These are phyloP conservation scores for Coleophoma cylindrospora DNA, from an alignment of 2,329 filamentous ascomycete genomes.

Conservation along the genomic window DNA sequence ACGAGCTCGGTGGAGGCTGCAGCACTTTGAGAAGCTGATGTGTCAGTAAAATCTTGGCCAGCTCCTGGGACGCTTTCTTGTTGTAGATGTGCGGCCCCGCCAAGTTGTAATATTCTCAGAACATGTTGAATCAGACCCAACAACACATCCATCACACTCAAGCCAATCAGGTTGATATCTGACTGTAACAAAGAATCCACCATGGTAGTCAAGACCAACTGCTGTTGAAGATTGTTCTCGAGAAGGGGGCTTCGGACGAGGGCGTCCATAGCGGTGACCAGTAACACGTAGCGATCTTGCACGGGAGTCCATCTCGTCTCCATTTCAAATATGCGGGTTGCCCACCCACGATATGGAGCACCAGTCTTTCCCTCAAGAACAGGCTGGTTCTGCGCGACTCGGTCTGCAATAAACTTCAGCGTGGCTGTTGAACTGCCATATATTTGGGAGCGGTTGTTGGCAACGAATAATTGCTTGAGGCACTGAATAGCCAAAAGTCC, in stretches of 20 bases:
- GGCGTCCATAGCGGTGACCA: conserved; percentile 75
- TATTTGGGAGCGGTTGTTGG: conserved; percentile 77
- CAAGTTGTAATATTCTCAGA: conserved; percentile 67
- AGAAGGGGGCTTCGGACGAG: conserved; percentile 63
- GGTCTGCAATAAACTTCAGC: conserved; percentile 67
- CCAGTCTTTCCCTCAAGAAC: conserved; percentile 40
- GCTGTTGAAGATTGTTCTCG: conserved; percentile 67
- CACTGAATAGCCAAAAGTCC: conserved; percentile 80
- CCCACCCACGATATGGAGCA: conserved; percentile 62
- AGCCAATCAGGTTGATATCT: conserved; percentile 86
- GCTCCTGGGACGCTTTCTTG: conserved; percentile 16
- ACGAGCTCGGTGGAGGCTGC: conserved; percentile 28
- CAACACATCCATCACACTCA: conserved; percentile 94
- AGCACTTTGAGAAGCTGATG: conserved; percentile 16
- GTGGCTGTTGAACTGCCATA: conserved; percentile 70
- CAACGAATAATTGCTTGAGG: conserved; percentile 78
- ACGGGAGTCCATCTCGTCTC: conserved; percentile 86
- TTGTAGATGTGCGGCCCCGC: conserved; percentile 30
- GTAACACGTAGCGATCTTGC: conserved; percentile 87
- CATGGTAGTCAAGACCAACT: conserved; percentile 71
- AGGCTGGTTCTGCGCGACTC: conserved; percentile 44
- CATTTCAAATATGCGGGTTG: conserved; percentile 74
- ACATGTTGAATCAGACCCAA: conserved; percentile 81
- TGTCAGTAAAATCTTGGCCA: conserved; percentile 3
- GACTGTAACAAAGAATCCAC: conserved; percentile 80